A percentile compares a stretch with the other conserved stretches of the same genome.
Conservation (phyloP, 192 early-diverging fungal species). For the Hyaloraphidium curvatum region DNA sequence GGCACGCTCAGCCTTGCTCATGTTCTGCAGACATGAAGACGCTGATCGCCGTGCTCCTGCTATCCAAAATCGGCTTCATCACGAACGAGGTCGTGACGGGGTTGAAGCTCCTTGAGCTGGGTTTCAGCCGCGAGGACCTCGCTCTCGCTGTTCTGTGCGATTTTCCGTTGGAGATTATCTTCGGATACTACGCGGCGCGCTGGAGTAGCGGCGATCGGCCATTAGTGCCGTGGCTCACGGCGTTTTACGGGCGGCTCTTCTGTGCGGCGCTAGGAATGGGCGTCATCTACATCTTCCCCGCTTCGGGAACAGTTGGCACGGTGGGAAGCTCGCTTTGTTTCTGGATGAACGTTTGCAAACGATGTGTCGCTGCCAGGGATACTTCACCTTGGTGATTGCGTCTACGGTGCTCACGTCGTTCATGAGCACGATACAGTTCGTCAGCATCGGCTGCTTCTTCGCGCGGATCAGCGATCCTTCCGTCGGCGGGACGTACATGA, state of each 20-base stretch:
- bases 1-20: neutral
- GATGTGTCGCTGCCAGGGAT: constrained; percentile 18
- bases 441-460: constrained; percentile 85
- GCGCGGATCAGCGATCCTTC: constrained; percentile 86
- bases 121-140: constrained; percentile 86
- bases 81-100: constrained; percentile 87
- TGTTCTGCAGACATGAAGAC: constrained; percentile 52
- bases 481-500: constrained; percentile 57
- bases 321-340: neutral
- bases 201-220: constrained; percentile 80
- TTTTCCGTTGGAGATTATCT: constrained; percentile 89
- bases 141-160: constrained; percentile 82
- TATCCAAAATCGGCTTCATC: constrained; percentile 87
- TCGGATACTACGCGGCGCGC: constrained; percentile 92
- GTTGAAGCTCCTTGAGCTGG: constrained; percentile 85
- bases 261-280: constrained; percentile 38
- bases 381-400: constrained; percentile 60
- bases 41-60: constrained; percentile 60
- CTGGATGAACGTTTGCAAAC: neutral
- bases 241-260: constrained; percentile 66
- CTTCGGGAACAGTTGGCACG: neutral
- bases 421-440: constrained; percentile 84
- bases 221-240: constrained; percentile 59
- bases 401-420: constrained; percentile 70
- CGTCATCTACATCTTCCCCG: neutral